phyloP scores from a whole-genome alignment of 1,284 basidiomycete genomes.

The Trichosporon asahii region DNA sequence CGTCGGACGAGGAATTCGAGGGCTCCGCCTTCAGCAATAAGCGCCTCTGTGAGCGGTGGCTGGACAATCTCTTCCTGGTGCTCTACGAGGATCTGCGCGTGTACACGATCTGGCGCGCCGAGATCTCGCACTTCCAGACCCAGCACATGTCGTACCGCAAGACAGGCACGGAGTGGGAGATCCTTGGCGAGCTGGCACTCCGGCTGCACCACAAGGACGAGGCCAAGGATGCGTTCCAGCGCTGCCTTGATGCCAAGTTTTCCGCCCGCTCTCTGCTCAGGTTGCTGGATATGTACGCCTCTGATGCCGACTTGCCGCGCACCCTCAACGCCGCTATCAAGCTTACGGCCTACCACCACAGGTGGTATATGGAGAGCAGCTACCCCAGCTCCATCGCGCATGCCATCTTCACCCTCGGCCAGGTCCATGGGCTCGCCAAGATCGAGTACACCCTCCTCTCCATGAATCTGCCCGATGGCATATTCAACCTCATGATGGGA shows the following conservation, averaged over 20 bases:
- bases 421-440: conserved; percentile 90
- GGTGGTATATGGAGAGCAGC: conserved; percentile 69
- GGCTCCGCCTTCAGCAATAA: conserved; percentile 93
- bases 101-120: conserved; percentile 98
- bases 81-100: conserved; percentile 98
- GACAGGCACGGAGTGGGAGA: conserved; percentile 97
- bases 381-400: conserved; percentile 88
- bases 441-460: conserved; percentile 89
- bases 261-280: conserved; percentile 88
- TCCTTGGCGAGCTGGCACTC: conserved; percentile 87
- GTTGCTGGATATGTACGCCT: conserved; percentile 89
- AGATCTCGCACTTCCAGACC: conserved; percentile 97
- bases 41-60: conserved; percentile 92
- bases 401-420: conserved; percentile 86
- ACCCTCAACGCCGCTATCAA: conserved; percentile 87
- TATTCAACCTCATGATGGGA: conserved; percentile 52
- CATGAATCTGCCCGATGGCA: conserved; percentile 79
- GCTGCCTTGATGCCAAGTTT: conserved; percentile 85
- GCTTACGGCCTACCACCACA: conserved; percentile 82
- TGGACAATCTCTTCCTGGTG: conserved; percentile 97
- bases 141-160: conserved; percentile 94
- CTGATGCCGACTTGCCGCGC: conserved; percentile 86
- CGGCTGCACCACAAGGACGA: conserved; percentile 95
- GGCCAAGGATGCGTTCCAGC: conserved; percentile 93
- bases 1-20: conserved; percentile 53